Percentiles rank a stretch among this genome's conserved stretches.
Evolutionary conservation across 495 filamentous ascomycete genomes (phyloP).

Genomic region (Talaromyces stipitatus): DNA sequence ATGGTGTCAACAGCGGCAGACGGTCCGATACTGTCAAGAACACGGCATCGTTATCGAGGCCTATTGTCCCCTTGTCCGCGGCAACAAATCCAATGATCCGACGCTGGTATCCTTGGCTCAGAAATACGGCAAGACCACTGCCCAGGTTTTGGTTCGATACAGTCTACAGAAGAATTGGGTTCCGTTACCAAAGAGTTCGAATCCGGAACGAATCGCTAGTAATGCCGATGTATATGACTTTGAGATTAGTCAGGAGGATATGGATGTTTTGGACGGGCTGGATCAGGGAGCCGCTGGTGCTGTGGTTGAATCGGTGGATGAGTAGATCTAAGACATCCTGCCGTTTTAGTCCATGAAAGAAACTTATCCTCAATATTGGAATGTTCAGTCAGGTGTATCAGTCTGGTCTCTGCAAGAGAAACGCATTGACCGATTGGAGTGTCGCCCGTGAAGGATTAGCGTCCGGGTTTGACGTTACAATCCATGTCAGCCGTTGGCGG

Average conservation of each 20-base stretch:
- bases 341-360: too few relatives aligned
- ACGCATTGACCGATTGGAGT: slow-evolving; percentile 80
- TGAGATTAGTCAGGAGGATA: slow-evolving; percentile 53
- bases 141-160: slow-evolving; percentile 49
- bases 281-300: slow-evolving; percentile 53
- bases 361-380: too few relatives aligned
- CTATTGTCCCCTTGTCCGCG: slow-evolving; percentile 59
- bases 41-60: slow-evolving; percentile 58
- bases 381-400: too few relatives aligned
- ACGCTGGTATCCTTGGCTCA: slow-evolving; percentile 44
- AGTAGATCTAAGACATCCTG: slow-evolving; percentile 23
- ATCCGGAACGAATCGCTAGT: slow-evolving; percentile 50
- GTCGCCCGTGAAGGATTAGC: slow-evolving; percentile 76
- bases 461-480: slow-evolving; percentile 63
- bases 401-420: slow-evolving; percentile 56
- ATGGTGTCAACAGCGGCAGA: slow-evolving; percentile 56
- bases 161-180: slow-evolving; percentile 63
- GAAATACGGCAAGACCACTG: slow-evolving; percentile 43
- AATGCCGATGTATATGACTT: slow-evolving; percentile 65
- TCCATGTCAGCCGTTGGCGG: slow-evolving; percentile 65
- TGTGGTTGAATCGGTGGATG: slow-evolving; percentile 46
- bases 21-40: slow-evolving; percentile 52
- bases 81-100: slow-evolving; percentile 50
- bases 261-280: slow-evolving; percentile 53
- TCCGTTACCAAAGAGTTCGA: slow-evolving; percentile 65